Conservation (phyloP, 2,329 filamentous ascomycete genomes). For the Fusarium buxicola region DNA sequence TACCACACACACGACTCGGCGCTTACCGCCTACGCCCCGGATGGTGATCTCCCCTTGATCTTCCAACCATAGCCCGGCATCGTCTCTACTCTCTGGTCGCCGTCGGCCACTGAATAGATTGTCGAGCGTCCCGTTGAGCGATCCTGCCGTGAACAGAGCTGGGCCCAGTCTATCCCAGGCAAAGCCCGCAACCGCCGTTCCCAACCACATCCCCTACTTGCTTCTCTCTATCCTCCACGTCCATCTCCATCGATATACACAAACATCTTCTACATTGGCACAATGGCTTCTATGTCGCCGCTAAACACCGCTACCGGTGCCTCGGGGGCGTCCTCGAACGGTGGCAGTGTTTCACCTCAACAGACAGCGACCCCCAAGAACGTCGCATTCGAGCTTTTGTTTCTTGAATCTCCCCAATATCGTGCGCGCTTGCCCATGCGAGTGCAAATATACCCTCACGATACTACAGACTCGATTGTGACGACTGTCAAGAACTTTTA, state of each 20-base stretch:
- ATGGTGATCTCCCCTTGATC: conserved; percentile 47
- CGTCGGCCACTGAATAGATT: conserved; percentile 42
- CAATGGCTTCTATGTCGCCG: conserved; percentile 63
- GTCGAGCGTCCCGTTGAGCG: conserved; percentile 44
- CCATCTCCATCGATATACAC: conserved; percentile 43
- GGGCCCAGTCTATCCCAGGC: conserved; percentile 45
- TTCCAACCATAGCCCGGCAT: conserved; percentile 37
- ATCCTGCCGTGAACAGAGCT: conserved; percentile 45
- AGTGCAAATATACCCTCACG: conserved; percentile 92
- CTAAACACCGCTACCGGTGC: conserved; percentile 50
- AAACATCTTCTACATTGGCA: conserved; percentile 44
- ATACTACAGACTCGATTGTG: conserved; percentile 97
- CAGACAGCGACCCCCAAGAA: conserved; percentile 71
- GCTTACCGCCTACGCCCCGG: conserved; percentile 50
- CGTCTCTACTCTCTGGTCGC: conserved; percentile 38
- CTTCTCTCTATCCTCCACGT: conserved; percentile 33
- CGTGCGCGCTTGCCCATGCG: conserved; percentile 84
- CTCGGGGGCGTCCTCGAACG: conserved; percentile 54
- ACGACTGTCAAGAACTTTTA: conserved; percentile 99
- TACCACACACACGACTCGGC: conserved; percentile 45
- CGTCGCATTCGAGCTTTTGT: conserved; percentile 82
- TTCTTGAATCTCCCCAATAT: conserved; percentile 74
- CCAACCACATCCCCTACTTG: conserved; percentile 38
- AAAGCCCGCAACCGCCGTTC: conserved; percentile 51
- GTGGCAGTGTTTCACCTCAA: conserved; percentile 60